Conservation (phyloP, 2,329 filamentous ascomycete genomes). For the Bisporella sp. region DNA sequence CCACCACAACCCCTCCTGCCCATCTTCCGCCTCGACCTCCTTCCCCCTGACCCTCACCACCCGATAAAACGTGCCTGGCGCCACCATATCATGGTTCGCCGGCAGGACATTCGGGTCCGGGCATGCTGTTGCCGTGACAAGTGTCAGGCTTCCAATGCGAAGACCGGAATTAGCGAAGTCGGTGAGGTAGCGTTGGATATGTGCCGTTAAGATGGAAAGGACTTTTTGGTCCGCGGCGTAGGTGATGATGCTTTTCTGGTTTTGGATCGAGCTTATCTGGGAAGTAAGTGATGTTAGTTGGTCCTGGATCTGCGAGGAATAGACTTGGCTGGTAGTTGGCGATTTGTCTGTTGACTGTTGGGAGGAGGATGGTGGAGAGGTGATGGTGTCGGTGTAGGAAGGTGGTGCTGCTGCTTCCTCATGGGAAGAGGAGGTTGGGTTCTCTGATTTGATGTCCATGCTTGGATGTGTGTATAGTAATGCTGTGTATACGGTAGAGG, state of each 20-base stretch:
- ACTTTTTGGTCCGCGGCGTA: slow-evolving; percentile 21
- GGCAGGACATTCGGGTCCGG: slow-evolving; percentile 17
- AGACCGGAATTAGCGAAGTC: slow-evolving; percentile 19
- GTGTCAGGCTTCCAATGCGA: slow-evolving; percentile 18
- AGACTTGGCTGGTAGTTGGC: slow-evolving; percentile 11
- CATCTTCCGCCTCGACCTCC: slow-evolving; percentile 8
- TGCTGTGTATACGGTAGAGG: no score
- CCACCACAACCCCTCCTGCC: slow-evolving; percentile 17
- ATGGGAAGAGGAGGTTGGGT: slow-evolving; percentile 1
- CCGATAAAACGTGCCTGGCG: slow-evolving; percentile 13
- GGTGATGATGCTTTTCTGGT: slow-evolving; percentile 15
- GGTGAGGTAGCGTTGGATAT: slow-evolving; percentile 22
- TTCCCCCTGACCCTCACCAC: slow-evolving; percentile 16
- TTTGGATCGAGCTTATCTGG: slow-evolving; percentile 16
- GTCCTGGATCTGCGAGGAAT: slow-evolving; percentile 17
- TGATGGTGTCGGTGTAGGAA: slow-evolving; percentile 15
- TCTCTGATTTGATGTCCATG: slow-evolving; percentile 17
- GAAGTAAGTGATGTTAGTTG: slow-evolving; percentile 17
- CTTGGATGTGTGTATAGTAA: neutral
- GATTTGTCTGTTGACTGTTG: neutral
- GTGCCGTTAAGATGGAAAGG: slow-evolving; percentile 18
- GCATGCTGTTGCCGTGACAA: slow-evolving; percentile 19
- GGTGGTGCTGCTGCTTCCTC: slow-evolving; percentile 15
- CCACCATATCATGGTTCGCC: slow-evolving; percentile 17
- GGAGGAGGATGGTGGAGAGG: slow-evolving; percentile 4